phyloP scores from a whole-genome alignment of 2,329 filamentous ascomycete genomes.

The Beauveria pseudobassiana region DNA sequence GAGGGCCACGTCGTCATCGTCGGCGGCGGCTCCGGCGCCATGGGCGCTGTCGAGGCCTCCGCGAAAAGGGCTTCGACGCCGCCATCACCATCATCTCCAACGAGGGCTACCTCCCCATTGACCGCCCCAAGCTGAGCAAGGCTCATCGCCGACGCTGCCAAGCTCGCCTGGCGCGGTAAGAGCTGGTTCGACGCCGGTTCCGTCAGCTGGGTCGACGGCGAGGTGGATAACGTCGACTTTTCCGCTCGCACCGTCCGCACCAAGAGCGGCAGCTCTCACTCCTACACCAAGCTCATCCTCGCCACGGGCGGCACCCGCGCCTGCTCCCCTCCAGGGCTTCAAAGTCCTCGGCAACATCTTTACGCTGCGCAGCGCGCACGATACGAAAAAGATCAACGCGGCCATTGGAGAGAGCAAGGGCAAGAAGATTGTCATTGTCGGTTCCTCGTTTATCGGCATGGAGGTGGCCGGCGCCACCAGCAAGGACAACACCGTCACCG shows the following conservation, averaged over 20 bases:
- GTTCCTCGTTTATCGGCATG: slow-evolving; percentile 96
- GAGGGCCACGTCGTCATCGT: slow-evolving; percentile 72
- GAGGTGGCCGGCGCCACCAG: slow-evolving; percentile 81
- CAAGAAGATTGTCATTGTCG: slow-evolving; percentile 89
- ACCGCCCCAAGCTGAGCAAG: slow-evolving; percentile 93
- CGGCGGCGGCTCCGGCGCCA: slow-evolving; percentile 76
- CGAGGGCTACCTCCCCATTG: slow-evolving; percentile 82
- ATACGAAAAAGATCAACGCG: slow-evolving; percentile 63
- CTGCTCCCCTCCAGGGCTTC: slow-evolving; percentile 72
- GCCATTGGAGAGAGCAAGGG: slow-evolving; percentile 74
- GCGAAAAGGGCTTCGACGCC: slow-evolving; percentile 73
- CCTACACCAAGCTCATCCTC: slow-evolving; percentile 83
- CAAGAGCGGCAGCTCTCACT: slow-evolving; percentile 59
- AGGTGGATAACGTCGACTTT: slow-evolving; percentile 74
- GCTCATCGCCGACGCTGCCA: slow-evolving; percentile 77
- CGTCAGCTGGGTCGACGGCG: slow-evolving; percentile 50
- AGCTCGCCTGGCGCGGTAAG: slow-evolving; percentile 68
- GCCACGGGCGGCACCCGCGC: slow-evolving; percentile 79
- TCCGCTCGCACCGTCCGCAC: slow-evolving; percentile 65
- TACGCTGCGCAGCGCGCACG: slow-evolving; percentile 66
- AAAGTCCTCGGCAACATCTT: slow-evolving; percentile 85
- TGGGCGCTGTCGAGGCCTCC: slow-evolving; percentile 76
- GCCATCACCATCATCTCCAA: slow-evolving; percentile 74
- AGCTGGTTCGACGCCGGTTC: slow-evolving; percentile 65
- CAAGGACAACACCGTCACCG: slow-evolving; percentile 74